phyloP scores from a whole-genome alignment of 2,329 filamentous ascomycete genomes.

The Sporothrix sp. region DNA sequence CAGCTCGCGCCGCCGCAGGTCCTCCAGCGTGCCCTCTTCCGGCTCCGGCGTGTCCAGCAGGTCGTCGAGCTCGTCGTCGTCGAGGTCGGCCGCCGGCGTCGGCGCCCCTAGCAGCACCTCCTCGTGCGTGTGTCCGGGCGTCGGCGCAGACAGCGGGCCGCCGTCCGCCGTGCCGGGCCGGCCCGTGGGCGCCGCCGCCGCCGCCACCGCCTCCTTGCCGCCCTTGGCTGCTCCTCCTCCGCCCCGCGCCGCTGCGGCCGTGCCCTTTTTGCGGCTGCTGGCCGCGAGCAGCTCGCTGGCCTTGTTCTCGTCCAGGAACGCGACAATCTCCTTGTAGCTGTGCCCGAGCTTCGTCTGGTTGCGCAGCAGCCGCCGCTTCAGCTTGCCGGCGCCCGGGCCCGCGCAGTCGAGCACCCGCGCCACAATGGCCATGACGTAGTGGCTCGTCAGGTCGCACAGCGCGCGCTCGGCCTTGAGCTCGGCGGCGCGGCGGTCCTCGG shows the following conservation, averaged over 20 bases:
- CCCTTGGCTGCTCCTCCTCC: constrained; percentile 24
- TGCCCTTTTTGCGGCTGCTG: constrained; percentile 31
- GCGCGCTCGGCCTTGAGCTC: constrained; percentile 73
- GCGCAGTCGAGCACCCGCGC: constrained; percentile 62
- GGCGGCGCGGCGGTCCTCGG: constrained; percentile 50
- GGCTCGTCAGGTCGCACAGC: constrained; percentile 75
- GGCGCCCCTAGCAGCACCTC: constrained; percentile 16
- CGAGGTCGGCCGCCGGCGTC: constrained; percentile 16
- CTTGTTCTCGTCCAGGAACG: constrained; percentile 65
- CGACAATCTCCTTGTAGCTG: constrained; percentile 78
- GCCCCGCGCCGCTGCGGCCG: constrained; percentile 7
- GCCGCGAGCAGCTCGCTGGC: constrained; percentile 34
- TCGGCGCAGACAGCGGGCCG: background rate
- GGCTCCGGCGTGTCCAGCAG: constrained; percentile 40
- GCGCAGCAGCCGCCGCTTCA: constrained; percentile 62
- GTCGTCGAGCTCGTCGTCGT: constrained; percentile 22
- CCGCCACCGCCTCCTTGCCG: constrained; percentile 26
- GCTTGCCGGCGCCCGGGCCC: constrained; percentile 49
- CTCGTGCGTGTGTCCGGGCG: constrained; percentile 3
- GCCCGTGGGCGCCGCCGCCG: constrained; percentile 13
- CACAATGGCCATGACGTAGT: constrained; percentile 71
- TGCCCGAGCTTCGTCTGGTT: constrained; percentile 73
- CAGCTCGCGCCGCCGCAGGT: constrained; percentile 45
- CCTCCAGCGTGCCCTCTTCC: constrained; percentile 50
- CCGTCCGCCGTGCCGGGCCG: constrained; percentile 1